Conservation (phyloP, 768 basidiomycete species). For the Macrocybe gigantea region DNA sequence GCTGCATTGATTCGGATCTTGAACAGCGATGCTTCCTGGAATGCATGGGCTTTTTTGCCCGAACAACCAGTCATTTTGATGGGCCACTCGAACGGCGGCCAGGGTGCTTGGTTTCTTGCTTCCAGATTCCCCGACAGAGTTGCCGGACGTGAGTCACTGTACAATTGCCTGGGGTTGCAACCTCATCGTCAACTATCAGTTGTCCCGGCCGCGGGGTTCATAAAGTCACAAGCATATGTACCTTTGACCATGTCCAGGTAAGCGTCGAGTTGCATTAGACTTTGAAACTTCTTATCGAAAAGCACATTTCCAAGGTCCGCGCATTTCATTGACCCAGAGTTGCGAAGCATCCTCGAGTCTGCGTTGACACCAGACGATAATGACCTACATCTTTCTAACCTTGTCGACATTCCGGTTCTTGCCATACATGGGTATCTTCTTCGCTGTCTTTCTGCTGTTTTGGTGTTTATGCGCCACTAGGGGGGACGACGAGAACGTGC, state of each 20-base stretch:
- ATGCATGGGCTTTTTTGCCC: constrained; percentile 29
- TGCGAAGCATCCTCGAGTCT: constrained; percentile 67
- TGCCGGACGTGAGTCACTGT: constrained; percentile 38
- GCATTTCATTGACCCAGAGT: constrained; percentile 73
- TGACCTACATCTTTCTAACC: constrained; percentile 77
- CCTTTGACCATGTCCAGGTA: constrained; percentile 63
- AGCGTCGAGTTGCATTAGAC: not conserved
- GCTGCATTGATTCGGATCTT: constrained; percentile 50
- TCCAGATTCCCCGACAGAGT: constrained; percentile 74
- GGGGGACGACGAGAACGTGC: constrained; percentile 81
- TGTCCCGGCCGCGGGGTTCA: constrained; percentile 75
- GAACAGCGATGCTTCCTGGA: constrained; percentile 27
- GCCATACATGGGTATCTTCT: constrained; percentile 72
- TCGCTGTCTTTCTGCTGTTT: not conserved
- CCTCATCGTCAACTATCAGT: constrained; percentile 28
- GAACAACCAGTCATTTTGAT: constrained; percentile 55
- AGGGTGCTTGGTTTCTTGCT: constrained; percentile 80
- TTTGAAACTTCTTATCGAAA: not conserved
- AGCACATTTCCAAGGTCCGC: constrained; percentile 38
- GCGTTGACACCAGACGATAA: constrained; percentile 83
- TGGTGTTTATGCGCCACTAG: constrained; percentile 25
- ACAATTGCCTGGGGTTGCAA: not conserved
- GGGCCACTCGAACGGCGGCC: constrained; percentile 93
- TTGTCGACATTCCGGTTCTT: constrained; percentile 61
- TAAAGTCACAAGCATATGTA: constrained; percentile 85